phyloP scores from a whole-genome alignment of 306 rosid species.

The Sicyos baderoa region DNA sequence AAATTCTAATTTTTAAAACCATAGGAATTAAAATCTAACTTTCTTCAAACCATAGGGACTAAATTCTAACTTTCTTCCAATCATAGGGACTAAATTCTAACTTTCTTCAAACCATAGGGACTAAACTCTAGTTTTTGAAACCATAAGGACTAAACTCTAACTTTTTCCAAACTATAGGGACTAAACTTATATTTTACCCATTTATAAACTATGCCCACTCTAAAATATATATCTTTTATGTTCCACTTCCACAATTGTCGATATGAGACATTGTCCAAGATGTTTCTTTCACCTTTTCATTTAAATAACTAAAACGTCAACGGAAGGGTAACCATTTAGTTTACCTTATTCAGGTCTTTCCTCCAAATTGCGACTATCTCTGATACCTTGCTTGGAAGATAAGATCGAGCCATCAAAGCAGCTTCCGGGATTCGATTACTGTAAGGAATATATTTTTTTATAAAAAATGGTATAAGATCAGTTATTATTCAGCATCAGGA shows the following conservation, averaged over 20 bases:
- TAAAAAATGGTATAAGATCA: not conserved
- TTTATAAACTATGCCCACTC: not conserved
- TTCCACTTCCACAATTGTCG: not conserved
- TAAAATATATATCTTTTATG: not conserved
- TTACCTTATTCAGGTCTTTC: constrained; percentile 87
- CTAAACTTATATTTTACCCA: too few species aligned
- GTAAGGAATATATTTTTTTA: constrained; percentile 10
- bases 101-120: too few species aligned
- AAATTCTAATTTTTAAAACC: too few species aligned
- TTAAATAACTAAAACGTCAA: not conserved
- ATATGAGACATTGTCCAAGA: not conserved
- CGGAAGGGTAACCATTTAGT: constrained; percentile 17
- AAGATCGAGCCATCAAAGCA: constrained; percentile 96
- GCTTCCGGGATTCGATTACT: constrained; percentile 99
- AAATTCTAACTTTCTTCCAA: too few species aligned
- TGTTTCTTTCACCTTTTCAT: not conserved
- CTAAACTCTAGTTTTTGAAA: too few species aligned
- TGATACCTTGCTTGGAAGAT: constrained; percentile 96
- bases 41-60: too few species aligned
- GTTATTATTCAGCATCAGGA: not conserved
- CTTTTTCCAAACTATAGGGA: too few species aligned
- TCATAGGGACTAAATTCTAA: too few species aligned
- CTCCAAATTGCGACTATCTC: constrained; percentile 97
- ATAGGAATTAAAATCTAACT: too few species aligned
- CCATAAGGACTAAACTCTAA: too few species aligned